Conservation (phyloP, 108 stramenopile species). For the Cyclotella sp. region DNA sequence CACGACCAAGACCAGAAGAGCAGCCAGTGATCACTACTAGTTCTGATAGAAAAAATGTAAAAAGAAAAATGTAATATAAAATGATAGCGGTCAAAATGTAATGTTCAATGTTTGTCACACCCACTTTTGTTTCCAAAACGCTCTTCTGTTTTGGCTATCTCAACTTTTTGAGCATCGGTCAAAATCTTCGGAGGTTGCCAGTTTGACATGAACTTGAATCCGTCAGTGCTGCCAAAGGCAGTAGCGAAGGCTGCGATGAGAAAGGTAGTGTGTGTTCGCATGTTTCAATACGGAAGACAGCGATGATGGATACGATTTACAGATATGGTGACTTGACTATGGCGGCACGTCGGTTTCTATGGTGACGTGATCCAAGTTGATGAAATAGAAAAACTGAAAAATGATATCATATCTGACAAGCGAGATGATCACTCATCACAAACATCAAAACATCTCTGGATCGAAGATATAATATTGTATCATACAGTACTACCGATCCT, state of each 20-base stretch:
- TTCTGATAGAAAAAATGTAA: constrained; percentile 53
- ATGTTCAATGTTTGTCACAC: constrained; percentile 28
- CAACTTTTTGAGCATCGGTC: constrained; percentile 58
- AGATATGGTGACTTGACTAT: neutral
- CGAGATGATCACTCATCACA: too few species aligned
- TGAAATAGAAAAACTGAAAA: constrained; percentile 8
- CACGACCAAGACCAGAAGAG: constrained; percentile 89
- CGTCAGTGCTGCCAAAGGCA: constrained; percentile 36
- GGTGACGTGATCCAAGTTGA: neutral
- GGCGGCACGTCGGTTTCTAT: neutral
- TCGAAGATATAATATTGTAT: neutral
- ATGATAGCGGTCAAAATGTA: neutral
- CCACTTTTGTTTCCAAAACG: constrained; percentile 85
- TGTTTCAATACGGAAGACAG: neutral
- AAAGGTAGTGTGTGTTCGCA: constrained; percentile 19
- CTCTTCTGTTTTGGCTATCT: constrained; percentile 60
- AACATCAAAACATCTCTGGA: neutral
- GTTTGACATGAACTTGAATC: constrained; percentile 82
- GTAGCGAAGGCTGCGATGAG: constrained; percentile 47
- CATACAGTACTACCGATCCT: too few species aligned
- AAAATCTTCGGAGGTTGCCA: constrained; percentile 69
- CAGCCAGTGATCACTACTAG: constrained; percentile 90
- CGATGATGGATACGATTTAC: neutral
- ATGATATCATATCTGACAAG: neutral
- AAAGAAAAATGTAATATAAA: constrained; percentile 2